Evolutionary conservation across 208 protist species (phyloP).

Genomic region (Plasmodiophora brassicae): DNA sequence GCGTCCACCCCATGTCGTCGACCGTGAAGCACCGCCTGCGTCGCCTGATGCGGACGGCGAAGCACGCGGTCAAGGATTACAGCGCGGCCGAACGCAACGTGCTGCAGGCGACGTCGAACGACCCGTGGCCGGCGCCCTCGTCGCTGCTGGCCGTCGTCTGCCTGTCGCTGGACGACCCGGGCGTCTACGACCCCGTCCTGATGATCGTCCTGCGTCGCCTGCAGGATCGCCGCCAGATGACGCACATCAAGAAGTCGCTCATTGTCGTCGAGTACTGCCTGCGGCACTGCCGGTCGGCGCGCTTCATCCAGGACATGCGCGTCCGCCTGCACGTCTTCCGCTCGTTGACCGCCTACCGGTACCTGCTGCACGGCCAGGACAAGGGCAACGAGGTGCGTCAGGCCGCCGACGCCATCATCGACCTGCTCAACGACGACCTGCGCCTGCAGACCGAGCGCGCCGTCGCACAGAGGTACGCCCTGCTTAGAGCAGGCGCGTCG

Average conservation of each 20-base stretch:
- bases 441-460: background rate
- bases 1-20: too few relatives aligned
- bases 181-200: background rate
- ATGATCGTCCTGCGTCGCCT: background rate
- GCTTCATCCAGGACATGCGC: background rate
- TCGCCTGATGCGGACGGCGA: background rate
- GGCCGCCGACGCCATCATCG: background rate
- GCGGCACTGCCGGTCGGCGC: background rate
- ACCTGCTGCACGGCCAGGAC: slow-evolving; percentile 18
- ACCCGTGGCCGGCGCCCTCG: slow-evolving; percentile 1
- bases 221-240: background rate
- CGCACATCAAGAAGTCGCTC: background rate
- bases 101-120: background rate
- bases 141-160: background rate
- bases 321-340: background rate
- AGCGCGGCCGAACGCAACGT: background rate
- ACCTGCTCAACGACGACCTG: background rate
- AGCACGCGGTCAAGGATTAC: slow-evolving; percentile 23
- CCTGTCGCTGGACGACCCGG: background rate
- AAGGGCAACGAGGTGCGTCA: background rate
- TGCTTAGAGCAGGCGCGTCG: too few relatives aligned
- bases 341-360: background rate
- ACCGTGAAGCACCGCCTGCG: background rate
- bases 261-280: slow-evolving; percentile 10
- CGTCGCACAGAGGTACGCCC: too few relatives aligned